Evolutionary conservation across 2,329 filamentous ascomycete species (phyloP), one percentile per base, ranked within the genome.

Genomic region (Paraconiothyrium sp.): DNA sequence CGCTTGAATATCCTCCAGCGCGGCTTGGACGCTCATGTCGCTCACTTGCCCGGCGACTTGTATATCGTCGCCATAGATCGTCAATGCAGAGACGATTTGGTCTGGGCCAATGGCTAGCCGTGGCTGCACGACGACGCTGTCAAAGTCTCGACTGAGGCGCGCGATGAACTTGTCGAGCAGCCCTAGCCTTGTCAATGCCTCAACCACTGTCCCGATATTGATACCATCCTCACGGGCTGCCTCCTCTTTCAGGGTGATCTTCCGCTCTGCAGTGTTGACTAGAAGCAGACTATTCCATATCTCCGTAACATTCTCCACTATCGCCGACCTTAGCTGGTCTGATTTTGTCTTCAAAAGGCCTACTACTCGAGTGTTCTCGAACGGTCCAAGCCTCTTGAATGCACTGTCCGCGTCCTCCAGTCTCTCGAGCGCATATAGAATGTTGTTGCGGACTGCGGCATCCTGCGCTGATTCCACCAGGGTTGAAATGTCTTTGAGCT

Each of bases 211-310:
- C 11, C 76, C 64, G 35, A 81, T 72, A 34, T 70, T 67, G 24
- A 78, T 69, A 6, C 66, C 63, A 43, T 64, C 58, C 44, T 72
- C 66, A 51, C 67, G 66, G 67, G 86, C 75, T 30, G 83, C 79
- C 20, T 78, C 79, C 13, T 84, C 80, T 30, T 81, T 81, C 37
- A 96, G 84, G 0, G 81, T 84, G 8, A 95, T 79, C 49, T 79
- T 83, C 9, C 82, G 81, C 9, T 81, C 78, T 24, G 86, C 81
- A 0, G 82, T 76, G 70, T 94, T 87, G 20, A 93, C 78, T 1
- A 83, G 78, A 13, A 97, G 81, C 47, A 94, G 81, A 0, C 84
- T 81, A 60, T 86, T 86, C 92, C 93, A 97, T n/a, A 89, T 85
- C 58, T 84, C 83, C 47, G 87, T 85, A 43, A 95, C 85, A 9